Conservation (phyloP, 768 basidiomycete genomes). For the Lentinula raphanica region DNA sequence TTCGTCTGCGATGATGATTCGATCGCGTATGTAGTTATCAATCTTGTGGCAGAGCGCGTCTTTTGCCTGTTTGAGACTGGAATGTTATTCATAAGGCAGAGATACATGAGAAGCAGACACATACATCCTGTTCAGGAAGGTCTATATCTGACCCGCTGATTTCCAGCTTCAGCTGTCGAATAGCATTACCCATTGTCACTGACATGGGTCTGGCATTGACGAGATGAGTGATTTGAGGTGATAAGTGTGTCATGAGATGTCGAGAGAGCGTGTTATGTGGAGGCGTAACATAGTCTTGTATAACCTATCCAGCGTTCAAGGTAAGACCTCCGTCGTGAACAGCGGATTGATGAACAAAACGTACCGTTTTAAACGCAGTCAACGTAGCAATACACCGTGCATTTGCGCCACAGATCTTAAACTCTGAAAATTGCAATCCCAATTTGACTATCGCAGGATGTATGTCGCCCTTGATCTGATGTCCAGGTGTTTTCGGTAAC, state of each 20-base stretch:
- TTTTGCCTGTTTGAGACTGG: conserved; percentile 62
- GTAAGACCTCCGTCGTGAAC: neutral
- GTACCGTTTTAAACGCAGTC: conserved; percentile 85
- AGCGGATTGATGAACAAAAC: conserved; percentile 2
- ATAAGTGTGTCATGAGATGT: conserved; percentile 87
- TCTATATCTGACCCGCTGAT: conserved; percentile 92
- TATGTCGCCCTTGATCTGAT: conserved; percentile 72
- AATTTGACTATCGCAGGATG: conserved; percentile 86
- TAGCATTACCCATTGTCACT: conserved; percentile 91
- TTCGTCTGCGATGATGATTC: conserved; percentile 88
- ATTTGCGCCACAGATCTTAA: conserved; percentile 91
- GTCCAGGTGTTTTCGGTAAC: conserved; percentile 53
- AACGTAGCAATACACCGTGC: conserved; percentile 92
- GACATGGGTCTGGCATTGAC: conserved; percentile 87
- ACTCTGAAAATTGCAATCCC: conserved; percentile 86
- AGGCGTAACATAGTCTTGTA: conserved; percentile 86
- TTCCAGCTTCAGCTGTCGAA: conserved; percentile 90
- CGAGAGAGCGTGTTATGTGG: conserved; percentile 81
- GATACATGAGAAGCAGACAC: conserved; percentile 8
- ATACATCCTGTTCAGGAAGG: conserved; percentile 89
- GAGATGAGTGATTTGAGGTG: conserved; percentile 88
- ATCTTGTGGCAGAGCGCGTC: conserved; percentile 77
- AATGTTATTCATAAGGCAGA: neutral
- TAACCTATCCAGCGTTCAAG: conserved; percentile 50
- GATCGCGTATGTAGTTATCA: conserved; percentile 89